Conservation (phyloP, 176 grass and related monocot genomes). For the Raddia guianensis region DNA sequence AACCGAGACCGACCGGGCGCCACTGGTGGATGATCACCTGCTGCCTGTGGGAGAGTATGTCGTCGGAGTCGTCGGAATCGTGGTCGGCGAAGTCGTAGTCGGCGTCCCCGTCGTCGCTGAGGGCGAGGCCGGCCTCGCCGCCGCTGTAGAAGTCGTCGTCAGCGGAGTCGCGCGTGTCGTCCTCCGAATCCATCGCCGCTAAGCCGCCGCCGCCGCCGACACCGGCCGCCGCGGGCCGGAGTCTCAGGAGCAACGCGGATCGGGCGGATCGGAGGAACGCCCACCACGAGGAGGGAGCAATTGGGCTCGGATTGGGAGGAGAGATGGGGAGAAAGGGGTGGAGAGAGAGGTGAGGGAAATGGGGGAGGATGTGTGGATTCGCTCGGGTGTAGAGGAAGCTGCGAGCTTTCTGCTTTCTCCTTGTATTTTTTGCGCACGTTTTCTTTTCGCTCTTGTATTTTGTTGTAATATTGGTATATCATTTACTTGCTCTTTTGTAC, state of each 20-base stretch:
- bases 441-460: slow-evolving; percentile 20
- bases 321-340: not conserved
- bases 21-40: slow-evolving; percentile 50
- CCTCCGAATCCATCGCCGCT: slow-evolving; percentile 66
- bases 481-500: too few species aligned
- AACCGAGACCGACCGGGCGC: not conserved
- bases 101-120: slow-evolving; percentile 62
- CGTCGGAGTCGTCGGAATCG: slow-evolving; percentile 60
- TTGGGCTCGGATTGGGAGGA: slow-evolving; percentile 26
- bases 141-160: slow-evolving; percentile 74
- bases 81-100: slow-evolving; percentile 73
- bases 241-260: slow-evolving; percentile 36
- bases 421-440: slow-evolving; percentile 22
- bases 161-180: slow-evolving; percentile 57
- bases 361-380: slow-evolving; percentile 36
- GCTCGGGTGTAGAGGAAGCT: slow-evolving; percentile 28
- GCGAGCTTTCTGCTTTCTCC: slow-evolving; percentile 12
- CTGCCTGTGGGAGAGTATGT: slow-evolving; percentile 49
- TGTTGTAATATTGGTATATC: too few species aligned
- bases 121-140: slow-evolving; percentile 50
- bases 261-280: slow-evolving; percentile 41
- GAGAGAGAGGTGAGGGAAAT: not conserved
- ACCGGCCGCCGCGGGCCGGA: not conserved
- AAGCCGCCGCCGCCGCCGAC: not conserved
- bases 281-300: slow-evolving; percentile 5